These are phyloP conservation scores for Candida quercuum DNA, from an alignment of 805 yeast genomes.

Conservation along the genomic window DNA sequence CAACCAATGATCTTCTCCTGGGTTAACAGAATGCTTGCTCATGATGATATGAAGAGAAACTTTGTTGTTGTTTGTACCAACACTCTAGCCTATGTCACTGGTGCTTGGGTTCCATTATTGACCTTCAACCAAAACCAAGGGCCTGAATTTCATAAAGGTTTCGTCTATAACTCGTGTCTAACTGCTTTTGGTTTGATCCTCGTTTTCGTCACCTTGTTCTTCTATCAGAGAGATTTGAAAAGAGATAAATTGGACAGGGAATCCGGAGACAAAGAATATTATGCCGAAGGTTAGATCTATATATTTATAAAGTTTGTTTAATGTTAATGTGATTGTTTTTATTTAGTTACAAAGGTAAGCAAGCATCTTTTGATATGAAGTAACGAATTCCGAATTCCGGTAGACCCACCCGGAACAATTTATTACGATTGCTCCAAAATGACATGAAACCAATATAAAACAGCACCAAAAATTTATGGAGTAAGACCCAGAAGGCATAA, in stretches of 20 bases:
- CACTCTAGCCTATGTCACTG: constrained; percentile 33
- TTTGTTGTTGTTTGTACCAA: constrained; percentile 32
- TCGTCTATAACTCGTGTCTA: constrained; percentile 30
- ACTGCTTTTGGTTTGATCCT: constrained; percentile 25
- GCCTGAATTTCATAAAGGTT: constrained; percentile 31
- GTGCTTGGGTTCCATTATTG: constrained; percentile 33
- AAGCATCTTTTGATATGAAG: no score
- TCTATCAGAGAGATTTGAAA: not conserved
- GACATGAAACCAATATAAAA: not conserved
- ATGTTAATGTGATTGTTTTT: no score
- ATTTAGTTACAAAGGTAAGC: no score
- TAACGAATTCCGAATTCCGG: no score
- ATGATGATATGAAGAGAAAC: constrained; percentile 22
- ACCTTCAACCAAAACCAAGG: constrained; percentile 30
- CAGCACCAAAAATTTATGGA: not conserved
- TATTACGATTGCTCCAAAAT: no score
- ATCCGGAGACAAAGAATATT: not conserved
- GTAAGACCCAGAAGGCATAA: no score
- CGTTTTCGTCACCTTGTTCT: not conserved
- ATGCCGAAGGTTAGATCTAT: not conserved
- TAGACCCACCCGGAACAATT: no score
- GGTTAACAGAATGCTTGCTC: constrained; percentile 40
- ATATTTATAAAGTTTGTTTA: no score
- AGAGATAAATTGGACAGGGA: not conserved
- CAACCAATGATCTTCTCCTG: constrained; percentile 50